phyloP scores from a whole-genome alignment of 139 green algal species.

The Picochlorum sp. region DNA sequence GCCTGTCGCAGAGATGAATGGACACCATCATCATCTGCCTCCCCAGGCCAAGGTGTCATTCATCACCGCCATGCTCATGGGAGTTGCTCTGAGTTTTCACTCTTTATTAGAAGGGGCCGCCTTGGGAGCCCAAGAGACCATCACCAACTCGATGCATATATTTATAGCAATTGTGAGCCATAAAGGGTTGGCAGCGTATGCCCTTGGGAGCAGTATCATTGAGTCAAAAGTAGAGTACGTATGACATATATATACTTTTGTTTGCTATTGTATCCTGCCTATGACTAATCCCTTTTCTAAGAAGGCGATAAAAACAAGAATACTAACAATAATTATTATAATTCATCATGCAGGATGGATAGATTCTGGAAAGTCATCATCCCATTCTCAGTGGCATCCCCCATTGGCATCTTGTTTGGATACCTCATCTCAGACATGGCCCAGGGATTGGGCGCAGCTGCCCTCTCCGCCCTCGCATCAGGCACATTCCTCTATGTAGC shows the following conservation, averaged over 20 bases:
- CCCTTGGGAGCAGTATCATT: constrained; percentile 61
- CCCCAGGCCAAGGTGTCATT: constrained; percentile 39
- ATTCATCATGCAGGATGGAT: constrained; percentile 1
- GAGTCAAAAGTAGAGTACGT: constrained; percentile 32
- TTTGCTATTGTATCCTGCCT: background rate
- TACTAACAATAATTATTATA: background rate
- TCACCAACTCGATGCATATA: constrained; percentile 59
- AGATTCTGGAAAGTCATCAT: constrained; percentile 60
- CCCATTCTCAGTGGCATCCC: constrained; percentile 60
- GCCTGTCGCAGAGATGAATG: no score
- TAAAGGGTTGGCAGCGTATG: constrained; percentile 74
- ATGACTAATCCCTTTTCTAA: background rate
- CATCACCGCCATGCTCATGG: constrained; percentile 63
- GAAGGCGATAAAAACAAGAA: no score
- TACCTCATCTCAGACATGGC: constrained; percentile 41
- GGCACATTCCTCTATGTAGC: constrained; percentile 80
- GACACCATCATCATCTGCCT: constrained; percentile 11
- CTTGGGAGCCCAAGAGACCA: constrained; percentile 59
- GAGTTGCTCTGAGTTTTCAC: constrained; percentile 65
- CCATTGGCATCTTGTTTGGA: constrained; percentile 59
- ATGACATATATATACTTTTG: no score
- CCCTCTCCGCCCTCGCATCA: constrained; percentile 55
- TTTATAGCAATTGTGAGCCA: constrained; percentile 71
- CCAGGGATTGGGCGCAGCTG: constrained; percentile 33
- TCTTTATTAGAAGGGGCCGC: constrained; percentile 70